phyloP scores from a whole-genome alignment of 345 rosid genomes.

The Rhizophora apiculata region DNA sequence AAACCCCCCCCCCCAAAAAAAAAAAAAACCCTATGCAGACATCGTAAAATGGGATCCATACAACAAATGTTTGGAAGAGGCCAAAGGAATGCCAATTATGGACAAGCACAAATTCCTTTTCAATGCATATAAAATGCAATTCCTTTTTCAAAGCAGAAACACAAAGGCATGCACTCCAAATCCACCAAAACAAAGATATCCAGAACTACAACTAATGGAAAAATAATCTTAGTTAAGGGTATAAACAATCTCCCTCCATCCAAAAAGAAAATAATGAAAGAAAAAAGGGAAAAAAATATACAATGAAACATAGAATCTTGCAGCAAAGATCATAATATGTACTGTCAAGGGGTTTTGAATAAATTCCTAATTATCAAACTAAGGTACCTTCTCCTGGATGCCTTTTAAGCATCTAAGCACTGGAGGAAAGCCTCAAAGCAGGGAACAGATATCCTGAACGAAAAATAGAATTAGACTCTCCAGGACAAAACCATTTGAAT shows the following conservation, averaged over 20 bases:
- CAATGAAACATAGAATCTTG: background rate
- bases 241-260: too few relatives aligned
- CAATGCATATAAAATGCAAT: too few relatives aligned
- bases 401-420: constrained; percentile 77
- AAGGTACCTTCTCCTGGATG: constrained; percentile 98
- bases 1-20: too few relatives aligned
- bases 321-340: constrained; percentile 16
- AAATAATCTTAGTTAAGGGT: too few relatives aligned
- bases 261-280: background rate
- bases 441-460: constrained; percentile 75
- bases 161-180: too few relatives aligned
- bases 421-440: constrained; percentile 77
- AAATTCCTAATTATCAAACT: constrained; percentile 71
- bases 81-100: background rate
- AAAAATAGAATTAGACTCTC: constrained; percentile 74
- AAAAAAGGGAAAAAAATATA: background rate
- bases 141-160: too few relatives aligned
- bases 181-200: too few relatives aligned
- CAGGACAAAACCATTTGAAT: constrained; percentile 28
- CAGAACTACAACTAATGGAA: too few relatives aligned
- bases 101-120: too few relatives aligned
- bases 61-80: background rate
- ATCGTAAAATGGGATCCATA: too few relatives aligned
- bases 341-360: constrained; percentile 31
- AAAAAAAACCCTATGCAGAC: too few relatives aligned